Evolutionary conservation across 768 basidiomycete genomes (phyloP), one percentile per base, ranked within the genome.

Genomic region (Phylloporus sp.): DNA sequence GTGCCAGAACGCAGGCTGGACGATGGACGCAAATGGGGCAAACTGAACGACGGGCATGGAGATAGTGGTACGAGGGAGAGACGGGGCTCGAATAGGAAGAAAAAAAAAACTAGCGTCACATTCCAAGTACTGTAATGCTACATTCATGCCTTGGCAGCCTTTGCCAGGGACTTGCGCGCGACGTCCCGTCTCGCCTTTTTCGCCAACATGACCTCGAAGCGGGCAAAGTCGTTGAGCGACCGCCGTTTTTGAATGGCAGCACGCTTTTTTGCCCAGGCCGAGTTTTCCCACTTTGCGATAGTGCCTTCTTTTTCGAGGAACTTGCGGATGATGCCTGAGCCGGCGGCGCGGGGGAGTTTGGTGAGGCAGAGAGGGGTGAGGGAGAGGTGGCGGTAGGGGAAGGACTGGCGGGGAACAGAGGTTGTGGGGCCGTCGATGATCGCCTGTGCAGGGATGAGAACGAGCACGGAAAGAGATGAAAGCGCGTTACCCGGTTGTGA

Each of bases 351-450:
- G 63, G 94, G 91, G 39, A 99, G 83, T 50, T 80, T 80, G 52
- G 81, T 78, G 57, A 97, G 75, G 58, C 80, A 74, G 69, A 93
- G 75, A 48, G 89, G 86, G 20, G 93, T 97, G 64, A 99, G 87
- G 65, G 84, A 80, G 61, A 97, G 78, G 72, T 96, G 85, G 67
- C 87, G 87, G 83, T 87, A 97, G 56, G 90, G 81, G 76, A 83
- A 89, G 22, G 86, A 64, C 71, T 96, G 95, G 61, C 96, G 90
- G 57, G 95, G 86, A 44, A 99, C 94, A 52, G 77, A 81, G 49
- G 93, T 91, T 28, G 80, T 78, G 44, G 96, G 94, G 37, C 94
- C 94, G 71, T 98, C 95, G 62, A 98, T 82, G 65, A 99, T 81
- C 27, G 94, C 95, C 95, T 98, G 61, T 0, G 42, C 17, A 20